Evolutionary conservation across 2,329 filamentous ascomycete genomes (phyloP).

Genomic region (Venturia nashicola): DNA sequence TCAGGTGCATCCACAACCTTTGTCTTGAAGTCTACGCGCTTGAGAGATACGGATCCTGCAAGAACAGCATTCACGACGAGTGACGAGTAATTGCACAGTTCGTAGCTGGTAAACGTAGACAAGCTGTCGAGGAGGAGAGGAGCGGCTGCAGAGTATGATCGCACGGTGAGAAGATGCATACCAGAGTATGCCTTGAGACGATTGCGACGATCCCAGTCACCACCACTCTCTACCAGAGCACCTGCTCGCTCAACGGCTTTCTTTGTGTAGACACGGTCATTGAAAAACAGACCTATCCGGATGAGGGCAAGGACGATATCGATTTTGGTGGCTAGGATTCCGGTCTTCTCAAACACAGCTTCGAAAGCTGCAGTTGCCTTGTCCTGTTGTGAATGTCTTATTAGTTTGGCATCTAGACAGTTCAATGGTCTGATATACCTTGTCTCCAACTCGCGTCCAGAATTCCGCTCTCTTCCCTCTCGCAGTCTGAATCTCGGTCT

Average conservation of each 20-base stretch:
- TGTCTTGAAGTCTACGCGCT: conserved; percentile 96
- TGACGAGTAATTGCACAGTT: conserved; percentile 91
- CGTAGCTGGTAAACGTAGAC: conserved; percentile 96
- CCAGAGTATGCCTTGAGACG: conserved; percentile 98
- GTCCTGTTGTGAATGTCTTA: conserved; percentile 47
- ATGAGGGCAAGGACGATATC: conserved; percentile 94
- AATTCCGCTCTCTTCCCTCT: conserved; percentile 93
- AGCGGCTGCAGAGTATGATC: conserved; percentile 79
- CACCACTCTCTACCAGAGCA: conserved; percentile 81
- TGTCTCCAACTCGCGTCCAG: conserved; percentile 90
- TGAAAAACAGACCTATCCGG: conserved; percentile 90
- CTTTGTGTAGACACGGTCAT: conserved; percentile 83
- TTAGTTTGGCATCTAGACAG: background rate
- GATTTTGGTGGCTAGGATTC: conserved; percentile 91
- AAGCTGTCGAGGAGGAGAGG: conserved; percentile 92
- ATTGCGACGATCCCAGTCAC: conserved; percentile 97
- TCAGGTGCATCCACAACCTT: conserved; percentile 98
- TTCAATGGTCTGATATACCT: conserved; percentile 42
- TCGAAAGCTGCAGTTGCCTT: conserved; percentile 89
- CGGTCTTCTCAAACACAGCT: conserved; percentile 91
- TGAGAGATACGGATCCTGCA: conserved; percentile 84
- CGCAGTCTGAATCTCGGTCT: conserved; percentile 87
- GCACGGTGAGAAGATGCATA: conserved; percentile 80
- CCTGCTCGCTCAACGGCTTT: conserved; percentile 87
- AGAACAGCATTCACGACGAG: conserved; percentile 94